phyloP scores from a whole-genome alignment of 352 stramenopile species.

The Globisporangium cylindrosporum region DNA sequence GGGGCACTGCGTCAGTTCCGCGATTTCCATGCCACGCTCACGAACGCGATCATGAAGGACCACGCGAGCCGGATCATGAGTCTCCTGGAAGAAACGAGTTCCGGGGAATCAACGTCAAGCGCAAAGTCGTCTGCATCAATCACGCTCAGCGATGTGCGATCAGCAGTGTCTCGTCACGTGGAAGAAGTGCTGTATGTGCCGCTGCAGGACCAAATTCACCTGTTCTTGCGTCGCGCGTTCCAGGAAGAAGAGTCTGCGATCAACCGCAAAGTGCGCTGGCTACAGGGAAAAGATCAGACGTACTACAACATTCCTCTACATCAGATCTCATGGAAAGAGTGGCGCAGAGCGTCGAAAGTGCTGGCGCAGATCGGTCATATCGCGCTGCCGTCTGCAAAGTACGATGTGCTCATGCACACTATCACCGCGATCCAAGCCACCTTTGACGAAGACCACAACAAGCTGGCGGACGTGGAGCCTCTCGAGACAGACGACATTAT shows the following conservation, averaged over 20 bases:
- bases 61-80: conserved; percentile 62
- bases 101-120: conserved; percentile 22
- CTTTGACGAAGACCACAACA: conserved; percentile 72
- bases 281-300: conserved; percentile 89
- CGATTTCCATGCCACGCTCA: conserved; percentile 60
- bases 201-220: conserved; percentile 59
- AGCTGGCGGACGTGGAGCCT: conserved; percentile 40
- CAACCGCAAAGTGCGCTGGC: conserved; percentile 84
- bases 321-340: conserved; percentile 84
- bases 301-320: conserved; percentile 87
- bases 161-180: conserved; percentile 70
- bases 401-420: conserved; percentile 70
- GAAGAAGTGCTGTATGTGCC: conserved; percentile 78
- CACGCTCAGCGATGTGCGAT: conserved; percentile 50
- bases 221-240: conserved; percentile 54
- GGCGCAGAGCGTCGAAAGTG: conserved; percentile 69
- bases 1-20: conserved; percentile 51
- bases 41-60: conserved; percentile 58
- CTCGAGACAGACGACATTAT: conserved; percentile 86
- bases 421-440: conserved; percentile 77
- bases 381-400: conserved; percentile 67
- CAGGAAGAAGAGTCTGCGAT: conserved; percentile 75
- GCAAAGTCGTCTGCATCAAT: conserved; percentile 27
- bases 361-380: conserved; percentile 57
- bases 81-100: conserved; percentile 45